Conservation (phyloP, 352 stramenopile species). For the Globisporangium rhizosaccharum region DNA sequence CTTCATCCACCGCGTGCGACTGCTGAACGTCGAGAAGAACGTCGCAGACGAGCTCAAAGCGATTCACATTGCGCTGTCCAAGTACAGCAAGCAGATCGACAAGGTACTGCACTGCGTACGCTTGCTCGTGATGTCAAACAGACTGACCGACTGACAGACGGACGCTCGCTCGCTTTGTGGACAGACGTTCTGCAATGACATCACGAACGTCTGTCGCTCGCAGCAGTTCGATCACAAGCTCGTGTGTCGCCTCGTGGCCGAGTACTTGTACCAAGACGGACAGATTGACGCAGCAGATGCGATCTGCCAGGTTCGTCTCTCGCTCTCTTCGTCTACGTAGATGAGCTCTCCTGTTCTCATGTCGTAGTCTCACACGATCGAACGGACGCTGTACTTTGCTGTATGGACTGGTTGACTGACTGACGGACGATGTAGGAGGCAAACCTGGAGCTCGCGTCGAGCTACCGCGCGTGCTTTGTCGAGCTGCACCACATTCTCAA, state of each 20-base stretch:
- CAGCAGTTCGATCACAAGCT: constrained; percentile 62
- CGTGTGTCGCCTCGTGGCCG: constrained; percentile 57
- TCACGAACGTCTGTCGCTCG: constrained; percentile 53
- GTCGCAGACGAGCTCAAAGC: constrained; percentile 59
- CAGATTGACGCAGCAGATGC: constrained; percentile 67
- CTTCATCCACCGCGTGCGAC: constrained; percentile 55
- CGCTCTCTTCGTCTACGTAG: too few relatives aligned
- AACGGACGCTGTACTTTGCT: not conserved
- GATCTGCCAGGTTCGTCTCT: constrained; percentile 39
- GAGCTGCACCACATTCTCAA: constrained; percentile 63
- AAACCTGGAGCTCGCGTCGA: constrained; percentile 36
- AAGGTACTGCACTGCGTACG: constrained; percentile 32
- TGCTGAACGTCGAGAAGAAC: constrained; percentile 71
- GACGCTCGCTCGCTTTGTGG: not conserved
- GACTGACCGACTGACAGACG: not conserved
- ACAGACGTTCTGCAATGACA: constrained; percentile 58
- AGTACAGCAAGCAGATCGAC: constrained; percentile 78
- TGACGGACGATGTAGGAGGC: constrained; percentile 36
- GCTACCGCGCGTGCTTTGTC: constrained; percentile 60
- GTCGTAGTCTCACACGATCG: too few relatives aligned
- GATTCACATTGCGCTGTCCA: constrained; percentile 67
- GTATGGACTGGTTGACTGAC: not conserved
- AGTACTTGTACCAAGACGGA: constrained; percentile 78
- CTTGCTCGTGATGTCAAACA: not conserved
- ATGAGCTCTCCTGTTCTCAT: too few relatives aligned